Conservation (phyloP, 495 filamentous ascomycete species). For the Delitschia confertaspora region DNA sequence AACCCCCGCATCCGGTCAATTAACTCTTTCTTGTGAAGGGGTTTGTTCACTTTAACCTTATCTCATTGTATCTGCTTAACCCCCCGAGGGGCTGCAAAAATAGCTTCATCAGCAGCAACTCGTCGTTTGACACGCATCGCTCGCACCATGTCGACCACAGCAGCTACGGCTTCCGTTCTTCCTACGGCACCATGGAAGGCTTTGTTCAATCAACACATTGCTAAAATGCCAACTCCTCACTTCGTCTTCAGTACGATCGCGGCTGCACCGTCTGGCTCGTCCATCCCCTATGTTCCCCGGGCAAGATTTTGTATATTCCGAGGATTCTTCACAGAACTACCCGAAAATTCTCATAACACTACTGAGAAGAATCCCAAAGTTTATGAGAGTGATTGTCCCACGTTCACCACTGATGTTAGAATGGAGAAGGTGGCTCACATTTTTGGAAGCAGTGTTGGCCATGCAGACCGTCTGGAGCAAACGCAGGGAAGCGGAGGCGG, state of each 20-base stretch:
- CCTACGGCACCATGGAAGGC: slow-evolving; percentile 55
- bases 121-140: slow-evolving; percentile 18
- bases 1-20: no score
- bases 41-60: no score
- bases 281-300: slow-evolving; percentile 44
- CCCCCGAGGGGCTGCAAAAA: slow-evolving; percentile 22
- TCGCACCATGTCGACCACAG: slow-evolving; percentile 24
- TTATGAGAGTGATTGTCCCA: slow-evolving; percentile 65
- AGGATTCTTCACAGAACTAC: slow-evolving; percentile 68
- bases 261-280: slow-evolving; percentile 30
- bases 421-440: slow-evolving; percentile 76
- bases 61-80: no score
- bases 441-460: slow-evolving; percentile 38
- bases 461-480: slow-evolving; percentile 29
- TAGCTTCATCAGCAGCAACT: slow-evolving; percentile 15
- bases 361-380: slow-evolving; percentile 54
- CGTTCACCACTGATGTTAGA: slow-evolving; percentile 79
- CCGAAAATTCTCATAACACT: slow-evolving; percentile 58
- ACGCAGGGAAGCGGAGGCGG: slow-evolving; percentile 51
- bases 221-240: slow-evolving; percentile 50
- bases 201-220: slow-evolving; percentile 56
- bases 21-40: no score
- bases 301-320: slow-evolving; percentile 64
- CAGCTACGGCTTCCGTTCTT: slow-evolving; percentile 17
- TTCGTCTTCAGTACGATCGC: slow-evolving; percentile 65